These are phyloP conservation scores for Hemisphaericaspora xylanilytica DNA, from an alignment of 1,139 yeast species.

Conservation along the genomic window DNA sequence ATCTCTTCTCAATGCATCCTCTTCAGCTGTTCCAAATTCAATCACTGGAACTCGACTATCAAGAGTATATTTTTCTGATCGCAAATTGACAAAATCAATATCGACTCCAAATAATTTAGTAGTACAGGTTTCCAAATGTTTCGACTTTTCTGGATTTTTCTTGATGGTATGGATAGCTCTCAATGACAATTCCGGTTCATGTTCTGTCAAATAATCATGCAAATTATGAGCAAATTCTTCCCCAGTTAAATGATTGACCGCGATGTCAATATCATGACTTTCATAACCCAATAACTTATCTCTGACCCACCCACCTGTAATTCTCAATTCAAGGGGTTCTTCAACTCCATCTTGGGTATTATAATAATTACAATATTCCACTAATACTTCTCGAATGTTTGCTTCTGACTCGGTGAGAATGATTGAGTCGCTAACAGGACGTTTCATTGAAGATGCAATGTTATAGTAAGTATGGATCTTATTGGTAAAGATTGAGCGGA, in stretches of 20 bases:
- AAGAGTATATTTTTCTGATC: conserved; percentile 81
- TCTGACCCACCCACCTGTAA: conserved; percentile 99
- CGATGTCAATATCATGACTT: conserved; percentile 88
- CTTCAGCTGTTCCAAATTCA: conserved; percentile 82
- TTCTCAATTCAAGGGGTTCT: conserved; percentile 52
- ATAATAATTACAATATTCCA: conserved; percentile 40
- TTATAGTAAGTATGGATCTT: background rate
- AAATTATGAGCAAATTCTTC: conserved; percentile 76
- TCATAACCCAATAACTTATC: conserved; percentile 81
- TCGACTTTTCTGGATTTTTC: conserved; percentile 90
- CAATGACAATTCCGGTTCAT: conserved; percentile 43
- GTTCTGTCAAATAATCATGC: conserved; percentile 48
- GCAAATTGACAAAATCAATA: conserved; percentile 86
- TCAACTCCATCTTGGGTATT: conserved; percentile 19
- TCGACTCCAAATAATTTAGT: conserved; percentile 78
- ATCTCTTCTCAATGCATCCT: conserved; percentile 91
- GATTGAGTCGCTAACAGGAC: conserved; percentile 24
- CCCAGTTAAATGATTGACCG: conserved; percentile 80
- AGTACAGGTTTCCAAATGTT: conserved; percentile 95
- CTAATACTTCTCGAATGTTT: conserved; percentile 45
- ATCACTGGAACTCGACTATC: conserved; percentile 79
- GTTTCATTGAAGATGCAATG: conserved; percentile 17
- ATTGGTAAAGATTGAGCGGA: background rate
- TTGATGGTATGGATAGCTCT: conserved; percentile 75
- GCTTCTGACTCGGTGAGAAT: conserved; percentile 47